Evolutionary conservation across 495 filamentous ascomycete genomes (phyloP), one percentile per base, ranked within the genome.

Genomic region (Chaetomium tenue): DNA sequence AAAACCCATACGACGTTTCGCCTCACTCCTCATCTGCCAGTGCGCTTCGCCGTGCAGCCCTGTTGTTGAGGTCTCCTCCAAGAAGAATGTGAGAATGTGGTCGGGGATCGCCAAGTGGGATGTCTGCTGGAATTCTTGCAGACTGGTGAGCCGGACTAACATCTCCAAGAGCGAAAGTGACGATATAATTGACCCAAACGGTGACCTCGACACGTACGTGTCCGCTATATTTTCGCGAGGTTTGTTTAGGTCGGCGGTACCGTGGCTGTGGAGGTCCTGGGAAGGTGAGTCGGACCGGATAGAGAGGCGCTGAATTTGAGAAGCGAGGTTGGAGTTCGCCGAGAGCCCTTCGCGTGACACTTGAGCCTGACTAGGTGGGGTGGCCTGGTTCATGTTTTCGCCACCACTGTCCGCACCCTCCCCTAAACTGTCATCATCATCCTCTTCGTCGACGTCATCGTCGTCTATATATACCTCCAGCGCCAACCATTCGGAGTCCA

Each of bases 81-180:
- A 83, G 81, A 98, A 99, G 80, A 98, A 97, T 62, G 88, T 92
- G 18, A 98, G 81, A 9, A 97, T 84, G 73, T 99, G 91, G 71
- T 99, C 95, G n/a, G 89, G 91, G 69, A 97, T 95, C 40, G 91
- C 84, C 37, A 98, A 85, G 68, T 99, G 95, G 1, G 92, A 91
- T 48, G 87, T 83, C 83, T 99, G 95, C 71, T 96, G 91, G 76
- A 94, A 96, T 79, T 98, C 93, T 74, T 98, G 94, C n/a, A 98
- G 83, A 51, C 91, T 89, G 9, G 89, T 90, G 25, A 99, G 86
- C 61, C 95, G 93, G 61, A 99, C 86, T 47, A 98, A 82, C 76
- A 92, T 95, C 75, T 99, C 95, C 23, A 99, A 86, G 54, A 97
- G 87, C 11, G 94, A 98, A 9, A 99, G 86, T 0, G 90, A 93